Evolutionary conservation across 805 yeast species (phyloP), one percentile per base, ranked within the genome.

Genomic region (Candida ortonii): DNA sequence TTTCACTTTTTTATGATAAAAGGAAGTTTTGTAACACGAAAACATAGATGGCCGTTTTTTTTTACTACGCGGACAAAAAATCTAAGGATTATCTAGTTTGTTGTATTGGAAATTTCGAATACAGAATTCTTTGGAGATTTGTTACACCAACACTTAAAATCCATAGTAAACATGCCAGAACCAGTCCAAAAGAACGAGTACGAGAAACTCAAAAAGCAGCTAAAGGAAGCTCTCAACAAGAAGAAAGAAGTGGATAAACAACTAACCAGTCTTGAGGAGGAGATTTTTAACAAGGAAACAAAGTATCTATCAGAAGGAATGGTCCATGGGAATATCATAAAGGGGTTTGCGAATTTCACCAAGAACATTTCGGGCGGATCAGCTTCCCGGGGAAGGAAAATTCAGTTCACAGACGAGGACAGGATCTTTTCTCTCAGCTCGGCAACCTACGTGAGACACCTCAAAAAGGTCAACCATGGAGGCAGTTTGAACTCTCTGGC

Each of bases 331-430:
- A 89, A 86, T 57, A 81, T 90, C 17, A 83, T 87, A n/a, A 82
- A 83, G 44, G 97, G 97, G 1, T 89, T 88, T 50, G 96, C 89
- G 30, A 82, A 77, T 48, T 83, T 84, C 52, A 69, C 80, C 30
- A 84, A 82, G 46, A 37, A 37, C 21, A 41, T 41, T 3, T 41
- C 50, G 1, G 27, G 45, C 12, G 59, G 64, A 16, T 51, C 62
- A 3, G 26, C 52, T 1, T 49, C 69, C n/a, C 43, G 53, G 19
- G 67, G 65, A 59, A 69, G 71, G 52, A 67, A 76, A 60, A 63
- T 73, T 39, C 55, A 68, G 33, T 72, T 73, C 62, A 66, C 78
- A 0, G 90, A 84, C 43, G 84, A 81, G 22, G 96, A 87, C 50
- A 76, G 94, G 30, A 74, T 87, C 4, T 87, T 87, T 59, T 80